Evolutionary conservation across 129 eudicot genomes (phyloP), one percentile per base, ranked within the genome.

Genomic region (Arctium lappa): DNA sequence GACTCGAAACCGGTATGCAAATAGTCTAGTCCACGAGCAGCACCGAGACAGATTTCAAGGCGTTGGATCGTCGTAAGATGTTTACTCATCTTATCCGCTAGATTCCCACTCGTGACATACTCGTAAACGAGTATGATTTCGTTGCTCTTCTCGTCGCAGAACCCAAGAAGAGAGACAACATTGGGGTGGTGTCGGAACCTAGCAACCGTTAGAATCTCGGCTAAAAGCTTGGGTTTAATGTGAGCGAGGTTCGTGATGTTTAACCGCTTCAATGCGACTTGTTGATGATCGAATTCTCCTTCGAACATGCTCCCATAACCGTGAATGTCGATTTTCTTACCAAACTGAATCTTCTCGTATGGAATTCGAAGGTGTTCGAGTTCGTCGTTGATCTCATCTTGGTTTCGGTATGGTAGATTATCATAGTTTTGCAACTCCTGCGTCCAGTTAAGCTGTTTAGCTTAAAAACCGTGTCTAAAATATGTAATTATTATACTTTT

Each of bases 41-140:
- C 87, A 84, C 84, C 87, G 10, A 79, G 84, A 74, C 87, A 84
- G 80, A 84, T 84, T 77, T 79, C 77, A 6, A 79, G 87, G 36
- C 87, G 84, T 7, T 84, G 87, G 76, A 84, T 84, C 3, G 84
- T 44, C 1, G 56, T 84, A 27, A 84, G 87, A 79, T 79, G 87
- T 48, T 79, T 84, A 68, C 84, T 79, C 77, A 84, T 79, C 32
- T 46, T 84, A 79, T 84, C 80, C 16, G 84, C 84, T 50, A 84
- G 76, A 79, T 74, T 79, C 46, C 87, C 87, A 27, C 80, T 42
- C 0, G 72, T 33, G 77, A 65, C 76, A 39, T 84, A 66, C 80
- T 84, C 87, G 30, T 84, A 84, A 34, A 84, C 84, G 10, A 84
- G 79, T 79, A 74, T 74, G 44, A 84, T 44, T 73, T 84, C 87